Percentiles rank a stretch among this genome's conserved stretches.
phyloP scores from a whole-genome alignment of 1,139 yeast species.

The Debaryomyces subglobosus region DNA sequence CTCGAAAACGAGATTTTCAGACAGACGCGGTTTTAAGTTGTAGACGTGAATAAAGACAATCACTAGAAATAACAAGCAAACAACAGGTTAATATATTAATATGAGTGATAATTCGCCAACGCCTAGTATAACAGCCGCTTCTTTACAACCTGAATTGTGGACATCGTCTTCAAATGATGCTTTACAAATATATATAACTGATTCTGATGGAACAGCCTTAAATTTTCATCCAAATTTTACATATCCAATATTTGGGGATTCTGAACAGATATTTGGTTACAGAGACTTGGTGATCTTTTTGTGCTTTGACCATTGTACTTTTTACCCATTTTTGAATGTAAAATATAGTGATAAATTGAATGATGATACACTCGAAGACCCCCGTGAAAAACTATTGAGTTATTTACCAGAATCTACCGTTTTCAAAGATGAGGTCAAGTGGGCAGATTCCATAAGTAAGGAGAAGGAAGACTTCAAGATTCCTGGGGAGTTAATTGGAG shows the following conservation, averaged over 20 bases:
- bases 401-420: slow-evolving; percentile 66
- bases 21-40: slow-evolving; percentile 1
- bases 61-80: neutral
- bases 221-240: slow-evolving; percentile 76
- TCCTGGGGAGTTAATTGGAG: slow-evolving; percentile 50
- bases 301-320: slow-evolving; percentile 51
- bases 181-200: slow-evolving; percentile 55
- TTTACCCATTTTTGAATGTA: slow-evolving; percentile 55
- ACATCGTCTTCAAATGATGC: slow-evolving; percentile 69
- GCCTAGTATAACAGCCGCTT: slow-evolving; percentile 19
- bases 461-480: slow-evolving; percentile 50
- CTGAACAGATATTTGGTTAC: slow-evolving; percentile 88
- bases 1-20: neutral
- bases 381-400: slow-evolving; percentile 53
- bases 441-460: slow-evolving; percentile 59
- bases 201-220: slow-evolving; percentile 56
- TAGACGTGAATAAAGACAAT: neutral
- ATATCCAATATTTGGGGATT: slow-evolving; percentile 90
- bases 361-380: slow-evolving; percentile 53
- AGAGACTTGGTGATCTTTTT: slow-evolving; percentile 58
- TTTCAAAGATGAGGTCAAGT: slow-evolving; percentile 61
- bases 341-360: slow-evolving; percentile 56
- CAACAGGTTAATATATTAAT: neutral
- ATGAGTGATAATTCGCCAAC: slow-evolving; percentile 5
- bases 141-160: slow-evolving; percentile 63